Evolutionary conservation across 805 yeast genomes (phyloP), one percentile per base, ranked within the genome.

Genomic region (Candida peoriensis): DNA sequence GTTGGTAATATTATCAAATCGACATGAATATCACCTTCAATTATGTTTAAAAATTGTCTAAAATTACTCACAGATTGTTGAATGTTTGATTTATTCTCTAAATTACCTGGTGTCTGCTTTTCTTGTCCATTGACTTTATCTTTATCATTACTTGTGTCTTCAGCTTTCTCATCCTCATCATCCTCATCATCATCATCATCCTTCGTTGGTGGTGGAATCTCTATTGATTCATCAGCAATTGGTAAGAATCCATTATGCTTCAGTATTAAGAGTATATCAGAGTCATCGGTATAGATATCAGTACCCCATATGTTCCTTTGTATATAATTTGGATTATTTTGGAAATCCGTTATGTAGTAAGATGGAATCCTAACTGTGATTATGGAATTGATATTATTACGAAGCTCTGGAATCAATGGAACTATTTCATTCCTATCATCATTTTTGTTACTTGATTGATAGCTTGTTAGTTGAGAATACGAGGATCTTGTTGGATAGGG

Each of bases 271-370:
- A 90, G 68, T 2, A 89, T 63, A 56, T 90, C 96, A 1, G 95
- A 82, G 57, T 90, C 98, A 58, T 93, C 97, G 1, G 97, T 85
- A 58, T 90, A 93, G 1, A 93, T 66, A 28, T 89, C 95, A 2
- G 89, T 74, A 2, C 98, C 98, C 97, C 97, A 90, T 2, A 88
- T 43, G 30, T 72, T 70, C 16, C 58, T 41, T 13, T 47, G 41
- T 12, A 30, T 36, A 24, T 43, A 52, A 29, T 49, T 41, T 20
- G 38, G 32, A 34, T 50, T 54, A 39, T 54, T 54, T 13, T 27
- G 37, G 9, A 52, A 30, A 22, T 54, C 52, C 11, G 45, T 39
- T 9, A 58, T 41, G 4, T 50, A 47, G 29, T 42, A 42, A 4
- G 51, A 50, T 13, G 60, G 51, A 13, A 57, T 46, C 12, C 57